These are phyloP conservation scores for Saposhnikovia divaricata DNA, from an alignment of 129 eudicot species.

Conservation along the genomic window DNA sequence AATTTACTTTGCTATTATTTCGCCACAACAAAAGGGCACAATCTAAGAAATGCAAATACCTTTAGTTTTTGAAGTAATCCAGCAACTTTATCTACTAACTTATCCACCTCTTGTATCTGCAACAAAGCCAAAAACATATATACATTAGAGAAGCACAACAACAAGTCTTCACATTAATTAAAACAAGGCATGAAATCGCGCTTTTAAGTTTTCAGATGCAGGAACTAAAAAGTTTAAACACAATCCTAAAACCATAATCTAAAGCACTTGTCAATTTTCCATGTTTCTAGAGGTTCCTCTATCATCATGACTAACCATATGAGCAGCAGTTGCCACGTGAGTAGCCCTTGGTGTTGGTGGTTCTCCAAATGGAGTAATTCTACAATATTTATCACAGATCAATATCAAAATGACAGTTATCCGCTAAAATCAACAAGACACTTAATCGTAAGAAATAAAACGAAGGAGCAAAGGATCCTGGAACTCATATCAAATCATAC, in stretches of 20 bases:
- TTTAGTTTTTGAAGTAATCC: conserved; percentile 50
- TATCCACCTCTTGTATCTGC: conserved; percentile 76
- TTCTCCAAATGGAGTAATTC: too few species aligned
- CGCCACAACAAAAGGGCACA: background rate
- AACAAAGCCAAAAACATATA: background rate
- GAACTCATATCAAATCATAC: too few species aligned
- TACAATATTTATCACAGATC: too few species aligned
- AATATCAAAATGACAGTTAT: too few species aligned
- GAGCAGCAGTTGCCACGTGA: too few species aligned
- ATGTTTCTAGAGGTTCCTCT: background rate
- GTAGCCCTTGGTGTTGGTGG: too few species aligned
- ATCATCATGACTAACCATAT: too few species aligned
- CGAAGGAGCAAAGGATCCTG: too few species aligned
- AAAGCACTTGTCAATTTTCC: background rate
- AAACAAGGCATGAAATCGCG: background rate
- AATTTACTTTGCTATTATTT: background rate
- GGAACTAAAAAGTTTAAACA: background rate
- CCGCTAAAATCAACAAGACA: too few species aligned
- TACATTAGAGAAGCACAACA: background rate
- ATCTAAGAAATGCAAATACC: conserved; percentile 25
- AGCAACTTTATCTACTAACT: conserved; percentile 67
- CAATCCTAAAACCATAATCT: background rate
- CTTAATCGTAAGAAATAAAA: too few species aligned
- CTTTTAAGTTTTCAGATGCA: background rate
- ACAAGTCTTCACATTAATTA: background rate